Evolutionary conservation across 2,329 filamentous ascomycete genomes (phyloP), one percentile per base, ranked within the genome.

Genomic region (Nothopassalora personata): DNA sequence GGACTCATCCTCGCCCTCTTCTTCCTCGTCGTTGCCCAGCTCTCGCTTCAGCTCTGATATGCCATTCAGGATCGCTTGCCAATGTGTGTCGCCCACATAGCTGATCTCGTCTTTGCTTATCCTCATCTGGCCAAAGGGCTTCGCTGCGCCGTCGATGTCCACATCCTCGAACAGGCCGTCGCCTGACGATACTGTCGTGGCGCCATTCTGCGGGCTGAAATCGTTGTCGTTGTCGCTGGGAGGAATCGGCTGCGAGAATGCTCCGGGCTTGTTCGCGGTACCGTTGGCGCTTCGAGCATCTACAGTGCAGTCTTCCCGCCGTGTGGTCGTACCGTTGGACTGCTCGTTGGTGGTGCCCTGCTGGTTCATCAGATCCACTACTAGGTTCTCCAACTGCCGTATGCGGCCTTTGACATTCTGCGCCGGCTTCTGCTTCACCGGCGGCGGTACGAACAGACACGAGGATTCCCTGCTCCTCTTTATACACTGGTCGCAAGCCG

Each of bases 61-160:
- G 73, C 92, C 89, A 66, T 85, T 81, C 56, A 95, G 77, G 55
- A 95, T 84, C 43, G 87, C 85, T 67, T 89, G 87, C 90, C 91
- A 95, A 73, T 94, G 89, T 57, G 89, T 87, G 64, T 91, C 87
- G 57, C 90, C 91, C 62, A 93, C 79, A 71, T 94, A 95, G 76
- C 90, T 84, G 27, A 88, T 87, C 73, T 91, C 91, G 57, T 82
- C 79, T 52, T 81, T 75, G 67, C 92, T 89, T 63, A 96, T 87
- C 70, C 91, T 92, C 70, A 96, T 82, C 49, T 91, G 81, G n/a
- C 90, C 90, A 62, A 94, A 82, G 1, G 88, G 90, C 58, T 86
- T 86, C 4, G 87, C 86, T 0, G 84, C 84, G 43, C 59, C 60
- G 45, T 69, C 67, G 11, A 50, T 31, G 11, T 50, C 47, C 5